A percentile compares a stretch with the other conserved stretches of the same genome.
phyloP scores from a whole-genome alignment of 495 filamentous ascomycete genomes.

The Cryomyces minteri region DNA sequence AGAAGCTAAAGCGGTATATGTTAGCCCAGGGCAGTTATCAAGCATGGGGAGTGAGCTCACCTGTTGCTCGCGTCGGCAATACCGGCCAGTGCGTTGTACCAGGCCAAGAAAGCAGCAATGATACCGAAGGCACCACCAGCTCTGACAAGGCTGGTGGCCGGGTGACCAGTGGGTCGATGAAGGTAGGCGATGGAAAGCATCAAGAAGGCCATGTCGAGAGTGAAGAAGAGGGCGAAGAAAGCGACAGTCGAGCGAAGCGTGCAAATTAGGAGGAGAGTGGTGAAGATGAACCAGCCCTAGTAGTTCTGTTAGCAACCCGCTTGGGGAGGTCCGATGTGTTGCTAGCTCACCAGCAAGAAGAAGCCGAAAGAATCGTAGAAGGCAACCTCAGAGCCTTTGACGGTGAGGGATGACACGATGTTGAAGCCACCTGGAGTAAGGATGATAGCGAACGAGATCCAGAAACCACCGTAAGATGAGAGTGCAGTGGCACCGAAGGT shows the following conservation, averaged over 20 bases:
- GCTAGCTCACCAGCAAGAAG: constrained; percentile 49
- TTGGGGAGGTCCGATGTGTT: too few species aligned
- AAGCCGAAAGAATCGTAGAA: constrained; percentile 61
- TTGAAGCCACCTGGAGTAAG: constrained; percentile 62
- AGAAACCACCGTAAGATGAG: too few species aligned
- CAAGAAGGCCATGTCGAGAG: too few species aligned
- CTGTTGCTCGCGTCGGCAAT: constrained; percentile 67
- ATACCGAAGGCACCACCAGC: constrained; percentile 80
- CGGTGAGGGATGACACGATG: constrained; percentile 26
- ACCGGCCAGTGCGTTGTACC: constrained; percentile 87
- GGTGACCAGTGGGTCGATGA: constrained; percentile 21
- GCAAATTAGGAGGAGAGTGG: constrained; percentile 54
- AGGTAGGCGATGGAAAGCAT: constrained; percentile 73
- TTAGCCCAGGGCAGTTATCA: not conserved
- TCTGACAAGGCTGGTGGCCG: constrained; percentile 39
- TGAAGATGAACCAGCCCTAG: constrained; percentile 95
- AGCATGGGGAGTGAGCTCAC: constrained; percentile 22
- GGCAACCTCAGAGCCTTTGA: constrained; percentile 20
- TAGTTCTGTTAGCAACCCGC: not conserved
- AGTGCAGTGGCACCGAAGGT: too few species aligned
- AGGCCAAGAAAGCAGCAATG: constrained; percentile 15
- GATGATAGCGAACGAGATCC: constrained; percentile 70
- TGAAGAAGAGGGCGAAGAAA: too few species aligned
- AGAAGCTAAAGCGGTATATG: constrained; percentile 47
- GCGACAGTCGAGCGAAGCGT: too few species aligned